Base-by-base conservation (phyloP, 164 flowering plant genomes). In the Santalum album region DNA sequence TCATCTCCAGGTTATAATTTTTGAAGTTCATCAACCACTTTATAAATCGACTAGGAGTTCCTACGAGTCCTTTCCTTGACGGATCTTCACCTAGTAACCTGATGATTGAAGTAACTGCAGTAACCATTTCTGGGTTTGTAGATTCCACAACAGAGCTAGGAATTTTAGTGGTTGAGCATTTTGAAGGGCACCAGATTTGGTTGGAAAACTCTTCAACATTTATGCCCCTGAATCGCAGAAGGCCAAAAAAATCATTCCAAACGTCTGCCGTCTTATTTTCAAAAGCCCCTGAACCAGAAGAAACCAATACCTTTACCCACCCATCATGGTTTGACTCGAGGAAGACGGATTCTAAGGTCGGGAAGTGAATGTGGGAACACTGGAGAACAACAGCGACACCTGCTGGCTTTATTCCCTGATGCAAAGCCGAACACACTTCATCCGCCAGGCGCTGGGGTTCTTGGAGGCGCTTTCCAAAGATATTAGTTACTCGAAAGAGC, bases 391-490 rank as follows among this genome's bases (percentile, higher is more conserved):
- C 86, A 18, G 92, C 95, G 38, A 87, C 95, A 26, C 99, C 99
- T 11, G 79, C 74, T 6, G 96, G 88, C 61, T 76, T 80, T 69
- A 94, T 77, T 24, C 77, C 78, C 24, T 73, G 65, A 0, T 94
- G 84, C 65, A 94, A 65, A 56, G 92, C 90, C 2, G 70, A 56
- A 63, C 96, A 90, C 1, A 90, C 65, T 62, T 90, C 96, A 55
- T 83, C 64, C 5, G 95, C 96, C 21, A 94, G 65, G 36, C 92
- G 83, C 39, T 77, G 79, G 20, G 97, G 99, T 20, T 82, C 82
- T 70, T 94, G 99, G 20, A 94, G 89, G 53, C 97, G 79, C 69
- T 78, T 94, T 12, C 90, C 95, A 70, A 83, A 94, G 1, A 86
- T 77, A 68, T 90, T 89, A 42, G 99, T 73, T 1, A 79, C 98